Evolutionary conservation across 768 basidiomycete species (phyloP).

Genomic region (Leccinum barrowsii): DNA sequence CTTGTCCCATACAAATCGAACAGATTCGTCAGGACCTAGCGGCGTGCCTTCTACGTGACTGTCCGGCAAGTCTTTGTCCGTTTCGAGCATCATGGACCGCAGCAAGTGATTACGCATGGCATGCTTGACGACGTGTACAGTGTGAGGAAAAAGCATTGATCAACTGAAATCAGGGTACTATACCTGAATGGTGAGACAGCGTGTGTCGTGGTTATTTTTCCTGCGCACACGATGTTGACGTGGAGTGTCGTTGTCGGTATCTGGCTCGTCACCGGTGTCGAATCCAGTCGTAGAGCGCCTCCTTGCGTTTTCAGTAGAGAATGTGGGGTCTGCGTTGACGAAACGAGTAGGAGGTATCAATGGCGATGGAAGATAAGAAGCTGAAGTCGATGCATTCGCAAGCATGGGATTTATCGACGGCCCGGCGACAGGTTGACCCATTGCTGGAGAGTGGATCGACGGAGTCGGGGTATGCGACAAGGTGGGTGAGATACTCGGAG

Average conservation of each 20-base stretch:
- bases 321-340: constrained; percentile 13
- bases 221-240: constrained; percentile 40
- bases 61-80: constrained; percentile 57
- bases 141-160: constrained; percentile 1
- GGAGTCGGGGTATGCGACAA: constrained; percentile 28
- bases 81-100: constrained; percentile 52
- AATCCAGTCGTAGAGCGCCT: constrained; percentile 32
- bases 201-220: constrained; percentile 57
- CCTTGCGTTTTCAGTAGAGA: constrained; percentile 14
- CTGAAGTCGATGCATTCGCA: constrained; percentile 4
- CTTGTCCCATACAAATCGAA: constrained; percentile 80
- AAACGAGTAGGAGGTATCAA: constrained; percentile 19
- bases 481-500: constrained; percentile 29
- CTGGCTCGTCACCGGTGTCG: constrained; percentile 37
- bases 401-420: constrained; percentile 1
- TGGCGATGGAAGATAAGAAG: constrained; percentile 14
- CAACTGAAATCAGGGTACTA: constrained; percentile 8
- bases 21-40: constrained; percentile 45
- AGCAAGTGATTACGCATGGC: constrained; percentile 70
- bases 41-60: constrained; percentile 54
- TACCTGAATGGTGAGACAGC: constrained; percentile 68
- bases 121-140: constrained; percentile 39
- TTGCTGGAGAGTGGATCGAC: constrained; percentile 15
- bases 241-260: constrained; percentile 35
- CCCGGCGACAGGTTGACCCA: constrained; percentile 12